Evolutionary conservation across 306 rosid species (phyloP).

Genomic region (Vigna nakashimae): DNA sequence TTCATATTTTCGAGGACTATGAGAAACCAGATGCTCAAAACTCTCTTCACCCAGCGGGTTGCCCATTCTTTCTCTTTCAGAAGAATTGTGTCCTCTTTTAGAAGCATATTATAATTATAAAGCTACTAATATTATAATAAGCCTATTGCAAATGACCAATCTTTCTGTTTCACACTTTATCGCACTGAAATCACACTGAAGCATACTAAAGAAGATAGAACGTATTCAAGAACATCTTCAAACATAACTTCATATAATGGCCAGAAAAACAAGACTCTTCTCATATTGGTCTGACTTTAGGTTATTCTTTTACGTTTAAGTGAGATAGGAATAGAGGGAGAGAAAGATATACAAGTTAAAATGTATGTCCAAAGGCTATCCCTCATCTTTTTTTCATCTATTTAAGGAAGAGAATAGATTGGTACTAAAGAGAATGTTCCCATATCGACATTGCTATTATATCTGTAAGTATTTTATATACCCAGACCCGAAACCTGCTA

Average conservation of each 20-base stretch:
- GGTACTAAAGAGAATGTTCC: not conserved
- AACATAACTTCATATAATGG: not conserved
- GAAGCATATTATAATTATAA: not conserved
- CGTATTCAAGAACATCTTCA: not conserved
- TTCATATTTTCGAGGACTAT: not conserved
- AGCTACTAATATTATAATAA: not conserved
- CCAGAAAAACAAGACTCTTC: conserved; percentile 18
- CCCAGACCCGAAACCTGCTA: not conserved
- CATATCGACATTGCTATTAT: not conserved
- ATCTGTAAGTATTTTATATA: not conserved
- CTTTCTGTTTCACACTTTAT: not conserved
- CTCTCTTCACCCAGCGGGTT: not conserved
- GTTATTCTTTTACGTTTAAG: not conserved
- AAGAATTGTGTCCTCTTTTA: not conserved
- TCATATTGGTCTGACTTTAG: not conserved
- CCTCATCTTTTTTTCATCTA: not conserved
- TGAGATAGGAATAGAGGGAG: not conserved
- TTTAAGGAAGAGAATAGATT: not conserved
- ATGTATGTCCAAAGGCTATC: not conserved
- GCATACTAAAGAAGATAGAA: not conserved
- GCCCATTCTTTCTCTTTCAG: not conserved
- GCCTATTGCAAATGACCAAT: not conserved
- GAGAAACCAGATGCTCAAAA: not conserved
- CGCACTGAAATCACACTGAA: not conserved
- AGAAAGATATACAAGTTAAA: not conserved